Evolutionary conservation across 75 land plant genomes (phyloP).

Genomic region (Gnetum montanum): DNA sequence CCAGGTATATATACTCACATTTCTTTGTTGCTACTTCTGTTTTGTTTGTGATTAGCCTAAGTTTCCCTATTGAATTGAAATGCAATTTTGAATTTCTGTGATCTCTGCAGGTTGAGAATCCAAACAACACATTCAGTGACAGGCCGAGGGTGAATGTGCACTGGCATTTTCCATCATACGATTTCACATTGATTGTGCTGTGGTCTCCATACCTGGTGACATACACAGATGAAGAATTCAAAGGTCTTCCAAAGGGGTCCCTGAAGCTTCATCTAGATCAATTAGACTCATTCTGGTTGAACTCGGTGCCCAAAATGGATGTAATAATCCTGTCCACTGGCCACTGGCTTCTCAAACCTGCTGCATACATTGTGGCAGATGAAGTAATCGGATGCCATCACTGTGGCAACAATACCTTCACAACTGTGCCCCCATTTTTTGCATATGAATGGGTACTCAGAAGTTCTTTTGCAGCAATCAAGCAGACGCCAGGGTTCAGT

Average conservation of each 20-base stretch:
- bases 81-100: background rate
- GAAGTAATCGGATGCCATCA: conserved; percentile 29
- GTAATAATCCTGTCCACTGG: conserved; percentile 18
- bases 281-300: conserved; percentile 10
- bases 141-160: background rate
- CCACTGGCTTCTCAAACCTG: conserved; percentile 30
- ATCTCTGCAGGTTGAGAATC: conserved; percentile 14
- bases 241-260: conserved; percentile 6
- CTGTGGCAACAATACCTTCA: conserved; percentile 8
- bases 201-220: conserved; percentile 36
- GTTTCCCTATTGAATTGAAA: background rate
- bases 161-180: conserved; percentile 31
- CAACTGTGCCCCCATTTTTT: conserved; percentile 22
- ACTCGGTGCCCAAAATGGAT: conserved; percentile 7
- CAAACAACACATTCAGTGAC: conserved; percentile 12
- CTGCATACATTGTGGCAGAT: conserved; percentile 17
- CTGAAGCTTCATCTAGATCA: conserved; percentile 10
- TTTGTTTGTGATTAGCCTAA: background rate
- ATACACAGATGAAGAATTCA: conserved; percentile 9
- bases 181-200: conserved; percentile 23
- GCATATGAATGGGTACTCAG: conserved; percentile 14
- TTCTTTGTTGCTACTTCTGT: background rate
- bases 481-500: conserved; percentile 10
- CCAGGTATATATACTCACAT: conserved; percentile 11
- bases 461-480: background rate